Conservation (phyloP, 768 basidiomycete genomes). For the Butyriboletus loyo region DNA sequence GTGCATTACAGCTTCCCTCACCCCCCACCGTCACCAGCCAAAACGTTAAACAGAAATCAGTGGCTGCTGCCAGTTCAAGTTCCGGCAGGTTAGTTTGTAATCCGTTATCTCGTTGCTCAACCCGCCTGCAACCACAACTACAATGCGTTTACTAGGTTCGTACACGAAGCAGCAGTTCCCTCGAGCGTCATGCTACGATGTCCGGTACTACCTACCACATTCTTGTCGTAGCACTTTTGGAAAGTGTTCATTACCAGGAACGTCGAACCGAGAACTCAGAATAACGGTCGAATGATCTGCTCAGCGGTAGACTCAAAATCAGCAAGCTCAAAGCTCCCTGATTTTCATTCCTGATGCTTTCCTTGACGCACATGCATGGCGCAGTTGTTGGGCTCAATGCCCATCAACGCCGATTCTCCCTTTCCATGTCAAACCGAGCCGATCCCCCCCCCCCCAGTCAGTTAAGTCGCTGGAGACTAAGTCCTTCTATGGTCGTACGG, state of each 20-base stretch:
- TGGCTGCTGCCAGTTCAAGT: no score
- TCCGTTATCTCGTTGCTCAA: no score
- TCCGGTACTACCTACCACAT: no score
- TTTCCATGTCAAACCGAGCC: constrained; percentile 36
- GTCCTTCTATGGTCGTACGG: constrained; percentile 34
- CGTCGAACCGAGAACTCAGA: neutral
- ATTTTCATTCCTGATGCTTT: neutral
- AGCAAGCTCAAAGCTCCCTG: neutral
- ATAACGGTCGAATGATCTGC: neutral
- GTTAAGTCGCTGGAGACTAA: constrained; percentile 39
- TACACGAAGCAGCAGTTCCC: no score
- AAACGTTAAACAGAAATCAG: no score
- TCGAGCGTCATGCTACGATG: no score
- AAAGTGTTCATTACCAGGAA: neutral
- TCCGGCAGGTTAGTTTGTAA: no score
- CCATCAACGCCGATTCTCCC: neutral
- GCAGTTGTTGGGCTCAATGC: neutral
- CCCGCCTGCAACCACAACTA: no score
- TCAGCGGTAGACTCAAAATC: neutral
- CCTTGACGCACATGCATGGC: neutral
- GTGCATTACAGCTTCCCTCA: no score
- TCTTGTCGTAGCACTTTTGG: no score
- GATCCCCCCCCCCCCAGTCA: constrained; percentile 41
- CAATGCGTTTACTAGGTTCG: no score
- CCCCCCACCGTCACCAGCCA: no score